Percentiles rank a stretch among this genome's conserved stretches.
These are phyloP conservation scores for Paramicrosporidium saccamoebae DNA, from an alignment of 371 early-diverging fungal genomes.

Conservation along the genomic window DNA sequence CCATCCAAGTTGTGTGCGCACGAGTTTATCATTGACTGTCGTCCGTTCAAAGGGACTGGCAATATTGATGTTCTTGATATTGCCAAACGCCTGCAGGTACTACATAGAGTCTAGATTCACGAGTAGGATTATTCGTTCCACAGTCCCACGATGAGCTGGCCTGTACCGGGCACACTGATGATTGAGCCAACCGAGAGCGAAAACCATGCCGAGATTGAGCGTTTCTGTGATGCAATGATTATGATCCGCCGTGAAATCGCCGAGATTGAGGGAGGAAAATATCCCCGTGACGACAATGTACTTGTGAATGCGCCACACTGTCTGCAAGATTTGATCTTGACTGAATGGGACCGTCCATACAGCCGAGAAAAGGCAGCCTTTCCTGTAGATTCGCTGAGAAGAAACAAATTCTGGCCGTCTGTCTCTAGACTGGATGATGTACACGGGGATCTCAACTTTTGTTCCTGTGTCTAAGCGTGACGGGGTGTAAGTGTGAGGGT, in stretches of 20 bases:
- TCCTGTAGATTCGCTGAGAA: conserved; percentile 37
- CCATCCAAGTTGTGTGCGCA: conserved; percentile 76
- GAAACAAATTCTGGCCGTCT: conserved; percentile 82
- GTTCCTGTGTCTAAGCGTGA: too few relatives aligned
- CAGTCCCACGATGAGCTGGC: conserved; percentile 93
- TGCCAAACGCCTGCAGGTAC: conserved; percentile 87
- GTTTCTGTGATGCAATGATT: conserved; percentile 89
- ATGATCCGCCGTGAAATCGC: conserved; percentile 62
- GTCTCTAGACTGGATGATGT: conserved; percentile 69
- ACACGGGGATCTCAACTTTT: conserved; percentile 71
- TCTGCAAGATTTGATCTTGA: conserved; percentile 23
- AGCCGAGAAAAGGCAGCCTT: conserved; percentile 55
- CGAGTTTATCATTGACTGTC: conserved; percentile 82
- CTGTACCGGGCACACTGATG: conserved; percentile 85
- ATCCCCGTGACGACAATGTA: conserved; percentile 45
- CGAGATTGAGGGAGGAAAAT: conserved; percentile 39
- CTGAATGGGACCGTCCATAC: conserved; percentile 52
- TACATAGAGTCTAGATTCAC: too few relatives aligned
- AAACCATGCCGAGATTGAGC: conserved; percentile 56
- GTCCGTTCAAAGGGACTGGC: conserved; percentile 36
- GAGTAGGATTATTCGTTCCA: conserved; percentile 94
- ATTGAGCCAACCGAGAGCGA: conserved; percentile 95
- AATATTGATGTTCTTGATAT: conserved; percentile 74
- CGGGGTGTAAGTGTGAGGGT: too few relatives aligned
- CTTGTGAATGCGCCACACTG: conserved; percentile 67